phyloP scores from a whole-genome alignment of 352 stramenopile genomes.

The Globisporangium recalcitrans region DNA sequence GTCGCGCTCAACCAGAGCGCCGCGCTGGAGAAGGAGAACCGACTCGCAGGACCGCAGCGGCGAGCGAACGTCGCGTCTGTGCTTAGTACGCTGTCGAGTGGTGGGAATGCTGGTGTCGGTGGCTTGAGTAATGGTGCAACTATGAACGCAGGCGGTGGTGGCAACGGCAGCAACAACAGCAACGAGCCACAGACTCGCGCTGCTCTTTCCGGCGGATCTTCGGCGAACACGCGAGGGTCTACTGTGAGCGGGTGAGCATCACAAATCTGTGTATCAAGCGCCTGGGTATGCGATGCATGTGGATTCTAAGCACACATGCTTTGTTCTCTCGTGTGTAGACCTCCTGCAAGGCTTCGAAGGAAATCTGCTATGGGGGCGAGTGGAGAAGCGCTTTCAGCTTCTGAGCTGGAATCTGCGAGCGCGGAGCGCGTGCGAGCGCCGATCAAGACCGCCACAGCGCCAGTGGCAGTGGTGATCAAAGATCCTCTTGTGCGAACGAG shows the following conservation, averaged over 20 bases:
- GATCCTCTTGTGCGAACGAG: background rate
- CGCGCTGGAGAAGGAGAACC: conserved; percentile 35
- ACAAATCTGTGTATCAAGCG: background rate
- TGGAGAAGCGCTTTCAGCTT: background rate
- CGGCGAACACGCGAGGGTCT: background rate
- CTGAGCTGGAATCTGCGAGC: background rate
- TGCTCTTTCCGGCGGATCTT: background rate
- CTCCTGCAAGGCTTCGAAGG: conserved; percentile 5
- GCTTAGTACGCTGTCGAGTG: background rate
- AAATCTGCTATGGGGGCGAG: background rate
- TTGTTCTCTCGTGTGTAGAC: background rate
- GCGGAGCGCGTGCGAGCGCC: conserved; percentile 6
- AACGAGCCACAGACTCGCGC: conserved; percentile 4
- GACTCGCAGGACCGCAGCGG: conserved; percentile 3
- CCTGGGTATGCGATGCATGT: no score
- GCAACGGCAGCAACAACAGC: background rate
- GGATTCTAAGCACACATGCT: background rate
- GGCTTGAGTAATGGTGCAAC: background rate
- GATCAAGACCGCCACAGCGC: conserved; percentile 9
- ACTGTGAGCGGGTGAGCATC: conserved; percentile 17
- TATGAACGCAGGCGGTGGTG: background rate
- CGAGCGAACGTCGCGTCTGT: conserved; percentile 5
- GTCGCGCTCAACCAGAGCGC: conserved; percentile 8
- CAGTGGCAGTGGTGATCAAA: background rate
- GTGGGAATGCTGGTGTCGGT: background rate